Evolutionary conservation across 257 asterid genomes (phyloP).

Genomic region (Nemophila menziesii): DNA sequence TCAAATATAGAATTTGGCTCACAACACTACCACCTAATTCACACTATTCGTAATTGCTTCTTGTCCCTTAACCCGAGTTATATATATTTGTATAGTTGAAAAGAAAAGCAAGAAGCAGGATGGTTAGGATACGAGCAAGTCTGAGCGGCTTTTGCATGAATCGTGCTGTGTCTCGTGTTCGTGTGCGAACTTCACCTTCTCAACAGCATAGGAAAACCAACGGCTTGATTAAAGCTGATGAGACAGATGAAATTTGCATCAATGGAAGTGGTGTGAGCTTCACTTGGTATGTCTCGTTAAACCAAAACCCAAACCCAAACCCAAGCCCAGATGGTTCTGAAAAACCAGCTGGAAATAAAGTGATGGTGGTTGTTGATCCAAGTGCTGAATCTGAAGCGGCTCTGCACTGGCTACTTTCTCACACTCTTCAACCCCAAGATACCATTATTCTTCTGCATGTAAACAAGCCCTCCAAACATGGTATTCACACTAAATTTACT

Average conservation of each 20-base stretch:
- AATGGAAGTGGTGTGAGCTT: constrained; percentile 25
- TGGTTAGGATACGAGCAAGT: constrained; percentile 15
- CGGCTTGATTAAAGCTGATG: constrained; percentile 21
- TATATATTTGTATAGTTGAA: too few relatives aligned
- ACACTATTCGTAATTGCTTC: not conserved
- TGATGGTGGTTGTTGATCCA: constrained; percentile 72
- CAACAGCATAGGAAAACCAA: constrained; percentile 24
- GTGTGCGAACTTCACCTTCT: constrained; percentile 39
- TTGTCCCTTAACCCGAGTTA: not conserved
- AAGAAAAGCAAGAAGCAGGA: not conserved
- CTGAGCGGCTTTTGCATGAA: constrained; percentile 35
- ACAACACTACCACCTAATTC: not conserved
- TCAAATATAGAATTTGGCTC: constrained; percentile 1
- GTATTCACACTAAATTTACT: constrained; percentile 14
- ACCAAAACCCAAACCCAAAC: too few relatives aligned
- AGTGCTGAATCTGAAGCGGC: constrained; percentile 59
- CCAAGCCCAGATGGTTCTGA: constrained; percentile 18
- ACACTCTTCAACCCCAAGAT: constrained; percentile 62
- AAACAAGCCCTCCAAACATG: constrained; percentile 29
- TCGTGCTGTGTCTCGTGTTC: constrained; percentile 28
- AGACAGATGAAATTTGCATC: constrained; percentile 22
- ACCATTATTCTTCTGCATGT: constrained; percentile 58
- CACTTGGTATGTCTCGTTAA: constrained; percentile 16
- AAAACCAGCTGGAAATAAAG: constrained; percentile 54
- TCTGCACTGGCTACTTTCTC: constrained; percentile 81